Evolutionary conservation across 1,284 basidiomycete genomes (phyloP).

Genomic region (Gomphus bonarii): DNA sequence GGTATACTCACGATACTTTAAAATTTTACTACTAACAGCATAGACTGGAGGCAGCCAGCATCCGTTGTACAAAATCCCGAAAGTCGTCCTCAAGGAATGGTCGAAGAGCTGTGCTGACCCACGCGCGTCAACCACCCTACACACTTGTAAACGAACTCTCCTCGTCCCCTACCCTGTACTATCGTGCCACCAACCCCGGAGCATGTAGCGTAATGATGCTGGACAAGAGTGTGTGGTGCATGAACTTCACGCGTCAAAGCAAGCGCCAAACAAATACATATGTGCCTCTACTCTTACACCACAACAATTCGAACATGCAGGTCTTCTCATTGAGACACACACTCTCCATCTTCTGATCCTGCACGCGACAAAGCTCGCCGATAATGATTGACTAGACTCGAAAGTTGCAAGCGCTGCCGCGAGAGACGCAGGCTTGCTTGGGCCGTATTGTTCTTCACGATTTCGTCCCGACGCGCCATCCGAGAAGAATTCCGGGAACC

Average conservation of each 20-base stretch:
- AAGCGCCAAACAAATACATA: conserved; percentile 6
- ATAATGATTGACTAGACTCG: conserved; percentile 26
- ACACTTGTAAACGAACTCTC: background rate
- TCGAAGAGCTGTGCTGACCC: background rate
- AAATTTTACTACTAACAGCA: conserved; percentile 3
- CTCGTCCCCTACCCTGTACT: background rate
- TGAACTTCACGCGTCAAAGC: conserved; percentile 2
- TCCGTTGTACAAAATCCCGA: background rate
- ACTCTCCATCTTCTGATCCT: conserved; percentile 13
- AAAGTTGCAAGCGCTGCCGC: conserved; percentile 22
- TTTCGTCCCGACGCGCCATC: conserved; percentile 37
- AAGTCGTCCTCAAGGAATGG: conserved; percentile 1
- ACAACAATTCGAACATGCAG: background rate
- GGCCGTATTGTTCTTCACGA: conserved; percentile 29
- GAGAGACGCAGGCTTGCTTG: background rate
- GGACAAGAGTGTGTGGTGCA: background rate
- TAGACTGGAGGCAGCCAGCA: background rate
- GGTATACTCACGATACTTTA: conserved; percentile 5
- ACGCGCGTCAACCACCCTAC: conserved; percentile 10
- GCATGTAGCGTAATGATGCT: background rate
- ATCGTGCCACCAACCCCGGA: background rate
- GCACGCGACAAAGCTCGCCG: conserved; percentile 21
- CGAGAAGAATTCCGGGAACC: conserved; percentile 41
- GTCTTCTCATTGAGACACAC: conserved; percentile 4
- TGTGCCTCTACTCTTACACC: background rate